phyloP scores from a whole-genome alignment of 1,284 basidiomycete species.

The Erythrobasidium hasegawianum region DNA sequence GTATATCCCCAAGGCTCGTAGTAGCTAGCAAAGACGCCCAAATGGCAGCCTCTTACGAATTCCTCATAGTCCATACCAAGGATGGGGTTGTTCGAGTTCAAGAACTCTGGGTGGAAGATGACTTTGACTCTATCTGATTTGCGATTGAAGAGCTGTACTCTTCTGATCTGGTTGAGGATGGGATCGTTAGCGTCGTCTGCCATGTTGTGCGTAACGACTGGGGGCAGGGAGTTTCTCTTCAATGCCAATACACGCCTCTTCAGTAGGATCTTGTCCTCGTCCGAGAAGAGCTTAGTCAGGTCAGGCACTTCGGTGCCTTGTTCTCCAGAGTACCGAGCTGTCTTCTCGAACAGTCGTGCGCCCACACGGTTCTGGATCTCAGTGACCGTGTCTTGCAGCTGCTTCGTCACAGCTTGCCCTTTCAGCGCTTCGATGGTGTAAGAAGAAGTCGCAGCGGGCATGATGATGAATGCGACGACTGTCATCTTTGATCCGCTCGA shows the following conservation, averaged over 20 bases:
- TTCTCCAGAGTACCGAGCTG: conserved; percentile 86
- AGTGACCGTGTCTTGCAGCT: conserved; percentile 87
- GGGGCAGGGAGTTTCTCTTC: conserved; percentile 86
- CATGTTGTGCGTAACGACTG: conserved; percentile 97
- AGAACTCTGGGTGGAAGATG: conserved; percentile 97
- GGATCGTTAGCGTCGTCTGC: conserved; percentile 86
- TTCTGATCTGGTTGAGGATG: conserved; percentile 88
- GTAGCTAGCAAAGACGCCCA: conserved; percentile 97
- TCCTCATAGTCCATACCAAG: conserved; percentile 97
- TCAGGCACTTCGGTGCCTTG: conserved; percentile 67
- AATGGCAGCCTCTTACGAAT: conserved; percentile 94
- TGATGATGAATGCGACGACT: conserved; percentile 97
- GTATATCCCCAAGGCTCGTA: conserved; percentile 62
- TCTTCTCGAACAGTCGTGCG: conserved; percentile 85
- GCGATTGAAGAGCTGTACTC: conserved; percentile 86
- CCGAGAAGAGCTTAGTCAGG: conserved; percentile 72
- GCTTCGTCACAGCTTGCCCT: conserved; percentile 95
- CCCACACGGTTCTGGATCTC: conserved; percentile 93
- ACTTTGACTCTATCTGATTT: conserved; percentile 84
- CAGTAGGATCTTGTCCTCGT: conserved; percentile 89
- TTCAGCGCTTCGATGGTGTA: conserved; percentile 98
- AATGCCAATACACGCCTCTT: conserved; percentile 95
- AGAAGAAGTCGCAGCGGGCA: conserved; percentile 92
- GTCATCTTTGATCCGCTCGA: conserved; percentile 73
- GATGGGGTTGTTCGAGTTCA: conserved; percentile 96